These are phyloP conservation scores for Silybum marianum DNA, from an alignment of 129 eudicot species.

Conservation along the genomic window DNA sequence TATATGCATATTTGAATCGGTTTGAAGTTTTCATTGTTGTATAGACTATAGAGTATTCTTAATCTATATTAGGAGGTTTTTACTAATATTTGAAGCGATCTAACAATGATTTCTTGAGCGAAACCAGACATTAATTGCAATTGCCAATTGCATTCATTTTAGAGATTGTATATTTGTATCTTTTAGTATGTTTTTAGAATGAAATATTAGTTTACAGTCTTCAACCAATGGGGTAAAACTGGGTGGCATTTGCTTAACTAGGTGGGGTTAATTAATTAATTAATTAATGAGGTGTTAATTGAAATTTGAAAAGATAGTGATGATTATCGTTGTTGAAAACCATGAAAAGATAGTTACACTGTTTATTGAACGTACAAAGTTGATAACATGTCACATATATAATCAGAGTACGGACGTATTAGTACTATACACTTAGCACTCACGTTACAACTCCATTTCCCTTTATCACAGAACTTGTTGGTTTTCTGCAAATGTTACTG, in stretches of 20 bases:
- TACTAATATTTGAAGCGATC: not conserved
- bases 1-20: too few relatives aligned
- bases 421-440: not conserved
- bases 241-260: not conserved
- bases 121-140: not conserved
- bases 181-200: not conserved
- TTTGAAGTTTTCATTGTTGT: too few relatives aligned
- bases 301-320: not conserved
- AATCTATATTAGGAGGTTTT: not conserved
- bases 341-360: conserved; percentile 16
- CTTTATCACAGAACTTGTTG: not conserved
- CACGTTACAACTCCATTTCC: not conserved
- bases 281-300: not conserved
- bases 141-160: too few relatives aligned
- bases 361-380: not conserved
- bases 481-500: conserved; percentile 9
- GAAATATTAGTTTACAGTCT: too few relatives aligned
- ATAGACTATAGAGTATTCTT: not conserved
- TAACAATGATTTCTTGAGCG: not conserved
- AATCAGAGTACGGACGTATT: not conserved
- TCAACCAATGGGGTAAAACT: too few relatives aligned
- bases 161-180: not conserved
- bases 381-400: conserved; percentile 10
- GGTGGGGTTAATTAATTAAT: too few relatives aligned
- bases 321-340: conserved; percentile 18